Conservation (phyloP, 2,329 filamentous ascomycete genomes). For the Colletotrichum limetticola region DNA sequence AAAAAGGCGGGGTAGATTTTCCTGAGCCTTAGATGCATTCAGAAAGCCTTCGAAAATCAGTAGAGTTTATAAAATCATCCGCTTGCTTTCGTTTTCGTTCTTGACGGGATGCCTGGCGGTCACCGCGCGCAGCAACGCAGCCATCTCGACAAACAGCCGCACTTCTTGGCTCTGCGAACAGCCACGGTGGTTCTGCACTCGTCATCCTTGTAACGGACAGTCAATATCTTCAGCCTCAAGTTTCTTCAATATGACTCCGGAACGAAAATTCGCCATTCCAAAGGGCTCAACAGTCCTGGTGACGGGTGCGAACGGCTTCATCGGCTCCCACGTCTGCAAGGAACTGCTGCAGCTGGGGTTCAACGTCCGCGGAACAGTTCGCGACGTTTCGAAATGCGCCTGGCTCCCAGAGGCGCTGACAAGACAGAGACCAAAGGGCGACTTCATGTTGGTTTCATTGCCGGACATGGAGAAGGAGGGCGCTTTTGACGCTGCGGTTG, state of each 20-base stretch:
- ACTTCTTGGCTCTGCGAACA: not conserved
- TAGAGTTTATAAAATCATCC: not conserved
- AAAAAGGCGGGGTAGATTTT: conserved; percentile 19
- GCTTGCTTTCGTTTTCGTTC: conserved; percentile 4
- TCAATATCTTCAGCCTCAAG: not conserved
- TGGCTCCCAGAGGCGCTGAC: conserved; percentile 43
- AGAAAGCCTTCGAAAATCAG: not conserved
- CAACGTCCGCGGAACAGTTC: conserved; percentile 52
- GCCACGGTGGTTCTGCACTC: not conserved
- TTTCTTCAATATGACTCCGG: conserved; percentile 22
- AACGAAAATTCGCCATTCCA: conserved; percentile 19
- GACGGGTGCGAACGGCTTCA: conserved; percentile 56
- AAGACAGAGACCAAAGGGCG: conserved; percentile 43
- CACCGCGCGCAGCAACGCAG: not conserved
- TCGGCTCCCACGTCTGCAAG: conserved; percentile 51
- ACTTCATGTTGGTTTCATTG: conserved; percentile 46
- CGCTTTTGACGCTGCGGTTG: conserved; percentile 41
- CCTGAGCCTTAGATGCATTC: not conserved
- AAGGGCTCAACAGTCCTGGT: conserved; percentile 44
- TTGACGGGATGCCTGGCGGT: not conserved
- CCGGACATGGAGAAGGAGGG: conserved; percentile 44
- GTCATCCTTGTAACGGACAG: not conserved
- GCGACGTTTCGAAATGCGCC: conserved; percentile 41
- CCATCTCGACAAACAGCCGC: not conserved
- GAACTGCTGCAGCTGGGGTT: conserved; percentile 49